Conservation (phyloP, 495 filamentous ascomycete genomes). For the Xylaria palmicola region DNA sequence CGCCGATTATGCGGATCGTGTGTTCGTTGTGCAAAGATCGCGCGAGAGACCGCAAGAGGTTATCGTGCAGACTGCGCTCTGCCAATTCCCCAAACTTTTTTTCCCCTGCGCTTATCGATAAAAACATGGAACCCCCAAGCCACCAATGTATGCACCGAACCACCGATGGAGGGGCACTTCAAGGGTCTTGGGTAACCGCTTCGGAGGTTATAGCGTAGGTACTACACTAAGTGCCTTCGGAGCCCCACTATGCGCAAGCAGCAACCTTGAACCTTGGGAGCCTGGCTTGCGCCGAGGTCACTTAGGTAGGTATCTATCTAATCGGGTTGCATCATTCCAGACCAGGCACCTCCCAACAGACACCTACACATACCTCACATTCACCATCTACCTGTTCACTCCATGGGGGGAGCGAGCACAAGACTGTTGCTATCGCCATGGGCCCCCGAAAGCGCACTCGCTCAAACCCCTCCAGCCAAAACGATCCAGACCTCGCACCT, state of each 20-base stretch:
- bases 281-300: neutral
- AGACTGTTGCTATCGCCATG: conserved; percentile 35
- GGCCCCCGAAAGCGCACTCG: conserved; percentile 64
- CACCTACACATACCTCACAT: neutral
- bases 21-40: neutral
- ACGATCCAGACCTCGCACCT: conserved; percentile 35
- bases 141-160: neutral
- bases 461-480: conserved; percentile 48
- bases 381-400: neutral
- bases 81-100: conserved; percentile 13
- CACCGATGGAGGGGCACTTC: neutral
- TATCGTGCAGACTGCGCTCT: neutral
- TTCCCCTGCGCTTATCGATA: conserved; percentile 19
- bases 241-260: neutral
- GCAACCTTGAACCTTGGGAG: neutral
- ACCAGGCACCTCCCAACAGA: neutral
- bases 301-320: no score
- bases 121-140: neutral
- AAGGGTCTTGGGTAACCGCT: neutral
- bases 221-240: neutral
- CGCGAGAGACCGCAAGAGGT: conserved; percentile 1
- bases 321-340: neutral
- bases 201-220: no score
- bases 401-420: conserved; percentile 2
- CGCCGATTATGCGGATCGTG: neutral